phyloP scores from a whole-genome alignment of 2,329 filamentous ascomycete genomes.

The Alternaria arborescens region DNA sequence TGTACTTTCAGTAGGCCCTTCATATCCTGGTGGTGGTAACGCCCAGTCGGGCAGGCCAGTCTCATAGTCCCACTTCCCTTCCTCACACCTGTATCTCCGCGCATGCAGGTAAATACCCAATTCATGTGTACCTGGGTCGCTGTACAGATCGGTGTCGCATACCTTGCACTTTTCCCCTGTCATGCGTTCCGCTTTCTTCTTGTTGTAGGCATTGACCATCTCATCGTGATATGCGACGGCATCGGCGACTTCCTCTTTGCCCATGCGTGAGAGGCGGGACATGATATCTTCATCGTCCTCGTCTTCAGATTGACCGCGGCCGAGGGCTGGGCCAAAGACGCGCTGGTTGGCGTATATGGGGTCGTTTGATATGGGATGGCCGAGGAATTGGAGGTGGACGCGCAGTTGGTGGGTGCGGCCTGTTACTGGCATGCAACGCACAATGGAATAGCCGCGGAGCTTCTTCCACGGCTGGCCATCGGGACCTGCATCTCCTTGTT shows the following conservation, averaged over 20 bases:
- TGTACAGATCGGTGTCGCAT: slow-evolving; percentile 90
- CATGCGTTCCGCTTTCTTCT: slow-evolving; percentile 90
- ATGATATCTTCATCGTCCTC: slow-evolving; percentile 92
- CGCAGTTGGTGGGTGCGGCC: slow-evolving; percentile 94
- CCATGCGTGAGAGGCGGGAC: slow-evolving; percentile 84
- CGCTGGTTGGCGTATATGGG: slow-evolving; percentile 95
- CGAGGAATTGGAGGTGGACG: slow-evolving; percentile 92
- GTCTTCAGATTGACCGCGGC: slow-evolving; percentile 69
- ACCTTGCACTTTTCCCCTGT: slow-evolving; percentile 82
- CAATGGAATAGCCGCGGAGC: slow-evolving; percentile 85
- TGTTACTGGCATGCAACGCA: slow-evolving; percentile 91
- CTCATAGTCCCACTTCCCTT: slow-evolving; percentile 85
- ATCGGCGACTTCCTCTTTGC: slow-evolving; percentile 90
- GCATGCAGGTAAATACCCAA: slow-evolving; percentile 94
- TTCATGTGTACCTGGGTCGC: slow-evolving; percentile 89
- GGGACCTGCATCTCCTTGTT: slow-evolving; percentile 30
- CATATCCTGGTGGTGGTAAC: slow-evolving; percentile 75
- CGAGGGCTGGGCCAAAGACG: slow-evolving; percentile 86
- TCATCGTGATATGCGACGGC: slow-evolving; percentile 93
- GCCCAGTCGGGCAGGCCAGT: slow-evolving; percentile 89
- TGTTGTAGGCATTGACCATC: slow-evolving; percentile 89
- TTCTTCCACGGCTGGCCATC: slow-evolving; percentile 60
- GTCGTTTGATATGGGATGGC: slow-evolving; percentile 95
- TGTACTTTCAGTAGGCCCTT: slow-evolving; percentile 74
- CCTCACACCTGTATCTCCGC: slow-evolving; percentile 83